phyloP scores from a whole-genome alignment of 2,329 filamentous ascomycete species.

The Leptoxyphium fumago region DNA sequence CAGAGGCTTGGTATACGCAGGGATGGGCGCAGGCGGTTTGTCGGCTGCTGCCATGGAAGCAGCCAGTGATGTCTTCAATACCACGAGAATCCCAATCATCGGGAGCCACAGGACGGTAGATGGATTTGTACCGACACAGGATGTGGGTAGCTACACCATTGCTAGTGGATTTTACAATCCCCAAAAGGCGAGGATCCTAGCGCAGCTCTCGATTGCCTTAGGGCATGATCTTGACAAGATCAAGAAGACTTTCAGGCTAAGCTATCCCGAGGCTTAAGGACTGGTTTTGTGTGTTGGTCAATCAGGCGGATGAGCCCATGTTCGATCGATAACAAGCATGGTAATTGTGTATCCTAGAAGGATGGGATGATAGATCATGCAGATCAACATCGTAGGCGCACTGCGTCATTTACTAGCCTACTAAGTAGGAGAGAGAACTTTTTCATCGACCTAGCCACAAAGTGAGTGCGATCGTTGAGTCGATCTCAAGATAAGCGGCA shows the following conservation, averaged over 20 bases:
- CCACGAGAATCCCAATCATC: conserved; percentile 35
- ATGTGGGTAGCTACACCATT: conserved; percentile 19
- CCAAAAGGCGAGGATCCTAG: conserved; percentile 39
- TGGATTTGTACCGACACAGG: conserved; percentile 33
- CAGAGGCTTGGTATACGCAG: conserved; percentile 41
- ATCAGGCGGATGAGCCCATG: no score
- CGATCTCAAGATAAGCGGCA: no score
- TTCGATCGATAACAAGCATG: no score
- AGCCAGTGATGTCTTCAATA: conserved; percentile 30
- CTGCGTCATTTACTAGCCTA: no score
- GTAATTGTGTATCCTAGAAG: no score
- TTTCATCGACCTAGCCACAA: no score
- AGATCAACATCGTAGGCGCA: no score
- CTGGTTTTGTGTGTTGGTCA: no score
- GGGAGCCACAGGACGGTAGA: conserved; percentile 37
- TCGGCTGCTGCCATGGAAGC: conserved; percentile 25
- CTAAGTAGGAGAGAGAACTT: no score
- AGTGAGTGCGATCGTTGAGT: no score
- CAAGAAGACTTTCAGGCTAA: conserved; percentile 13
- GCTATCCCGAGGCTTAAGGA: not conserved
- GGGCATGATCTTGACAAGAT: conserved; percentile 31
- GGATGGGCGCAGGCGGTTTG: conserved; percentile 40
- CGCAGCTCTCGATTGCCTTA: conserved; percentile 24
- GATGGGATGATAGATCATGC: no score
- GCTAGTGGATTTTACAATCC: conserved; percentile 41